Evolutionary conservation across 768 basidiomycete species (phyloP).

Genomic region (Porpolomopsis calyptriformis): DNA sequence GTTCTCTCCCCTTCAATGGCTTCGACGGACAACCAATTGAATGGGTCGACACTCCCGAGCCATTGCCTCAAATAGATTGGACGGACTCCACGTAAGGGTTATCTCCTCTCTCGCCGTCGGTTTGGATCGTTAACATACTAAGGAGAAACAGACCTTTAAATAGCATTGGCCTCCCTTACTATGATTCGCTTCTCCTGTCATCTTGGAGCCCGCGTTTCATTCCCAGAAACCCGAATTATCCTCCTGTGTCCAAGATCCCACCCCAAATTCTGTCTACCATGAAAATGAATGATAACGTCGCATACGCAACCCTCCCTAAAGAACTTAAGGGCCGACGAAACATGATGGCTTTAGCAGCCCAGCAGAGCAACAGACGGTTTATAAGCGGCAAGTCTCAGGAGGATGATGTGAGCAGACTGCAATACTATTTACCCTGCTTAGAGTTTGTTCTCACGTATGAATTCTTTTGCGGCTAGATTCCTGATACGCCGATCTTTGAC

Average conservation of each 20-base stretch:
- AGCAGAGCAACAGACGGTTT: slow-evolving; percentile 61
- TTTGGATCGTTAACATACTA: neutral
- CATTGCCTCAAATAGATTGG: slow-evolving; percentile 70
- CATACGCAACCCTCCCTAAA: slow-evolving; percentile 80
- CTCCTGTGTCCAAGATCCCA: slow-evolving; percentile 71
- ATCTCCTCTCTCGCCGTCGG: neutral
- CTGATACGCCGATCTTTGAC: slow-evolving; percentile 43
- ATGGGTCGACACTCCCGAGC: slow-evolving; percentile 68
- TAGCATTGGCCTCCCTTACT: slow-evolving; percentile 80
- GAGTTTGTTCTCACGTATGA: slow-evolving; percentile 1
- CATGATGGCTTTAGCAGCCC: slow-evolving; percentile 43
- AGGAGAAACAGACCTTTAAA: slow-evolving; percentile 62
- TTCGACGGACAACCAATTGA: slow-evolving; percentile 80
- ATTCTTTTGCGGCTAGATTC: slow-evolving; percentile 31
- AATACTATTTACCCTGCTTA: neutral
- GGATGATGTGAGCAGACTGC: slow-evolving; percentile 31
- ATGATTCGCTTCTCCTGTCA: slow-evolving; percentile 65
- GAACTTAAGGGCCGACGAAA: slow-evolving; percentile 81
- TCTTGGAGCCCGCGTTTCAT: slow-evolving; percentile 43
- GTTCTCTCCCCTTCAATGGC: slow-evolving; percentile 70
- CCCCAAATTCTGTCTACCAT: slow-evolving; percentile 64
- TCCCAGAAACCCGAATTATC: slow-evolving; percentile 36
- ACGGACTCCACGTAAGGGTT: slow-evolving; percentile 59
- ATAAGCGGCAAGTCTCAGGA: slow-evolving; percentile 63
- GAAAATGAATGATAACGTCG: slow-evolving; percentile 81